Percentiles rank a stretch among this genome's conserved stretches.
phyloP scores from a whole-genome alignment of 345 rosid genomes.

The Moringa oleifera region DNA sequence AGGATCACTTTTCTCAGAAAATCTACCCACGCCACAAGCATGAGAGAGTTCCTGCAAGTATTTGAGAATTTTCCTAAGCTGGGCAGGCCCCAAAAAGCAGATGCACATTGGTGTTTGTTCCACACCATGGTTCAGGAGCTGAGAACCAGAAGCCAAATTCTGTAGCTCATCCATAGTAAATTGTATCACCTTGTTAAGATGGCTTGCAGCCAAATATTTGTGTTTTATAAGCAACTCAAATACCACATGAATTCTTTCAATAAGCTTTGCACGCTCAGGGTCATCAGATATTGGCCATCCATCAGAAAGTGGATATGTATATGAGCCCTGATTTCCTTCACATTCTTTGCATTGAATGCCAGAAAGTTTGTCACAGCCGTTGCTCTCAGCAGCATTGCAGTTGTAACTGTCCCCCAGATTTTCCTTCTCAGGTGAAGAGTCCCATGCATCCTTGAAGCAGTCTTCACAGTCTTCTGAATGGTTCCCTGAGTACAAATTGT shows the following conservation, averaged over 20 bases:
- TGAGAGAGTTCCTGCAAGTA: constrained; percentile 83
- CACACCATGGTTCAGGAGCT: constrained; percentile 52
- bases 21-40: constrained; percentile 67
- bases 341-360: constrained; percentile 32
- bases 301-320: constrained; percentile 33
- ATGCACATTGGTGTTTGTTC: constrained; percentile 70
- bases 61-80: constrained; percentile 73
- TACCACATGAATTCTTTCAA: constrained; percentile 56
- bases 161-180: constrained; percentile 74
- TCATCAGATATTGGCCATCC: constrained; percentile 78
- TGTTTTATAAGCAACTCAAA: constrained; percentile 70
- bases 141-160: constrained; percentile 55
- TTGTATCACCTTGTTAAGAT: constrained; percentile 69
- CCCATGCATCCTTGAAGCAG: constrained; percentile 81
- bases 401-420: constrained; percentile 35
- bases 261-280: constrained; percentile 70
- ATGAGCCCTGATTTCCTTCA: constrained; percentile 31
- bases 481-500: constrained; percentile 35
- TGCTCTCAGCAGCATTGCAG: constrained; percentile 23
- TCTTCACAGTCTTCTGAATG: constrained; percentile 46
- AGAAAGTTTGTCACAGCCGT: constrained; percentile 26
- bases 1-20: constrained; percentile 49
- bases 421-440: constrained; percentile 64
- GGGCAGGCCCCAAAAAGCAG: constrained; percentile 76
- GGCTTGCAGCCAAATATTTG: constrained; percentile 78